phyloP scores from a whole-genome alignment of 2,329 filamentous ascomycete species.

The Ophiocordyceps camponoti-leonardi region DNA sequence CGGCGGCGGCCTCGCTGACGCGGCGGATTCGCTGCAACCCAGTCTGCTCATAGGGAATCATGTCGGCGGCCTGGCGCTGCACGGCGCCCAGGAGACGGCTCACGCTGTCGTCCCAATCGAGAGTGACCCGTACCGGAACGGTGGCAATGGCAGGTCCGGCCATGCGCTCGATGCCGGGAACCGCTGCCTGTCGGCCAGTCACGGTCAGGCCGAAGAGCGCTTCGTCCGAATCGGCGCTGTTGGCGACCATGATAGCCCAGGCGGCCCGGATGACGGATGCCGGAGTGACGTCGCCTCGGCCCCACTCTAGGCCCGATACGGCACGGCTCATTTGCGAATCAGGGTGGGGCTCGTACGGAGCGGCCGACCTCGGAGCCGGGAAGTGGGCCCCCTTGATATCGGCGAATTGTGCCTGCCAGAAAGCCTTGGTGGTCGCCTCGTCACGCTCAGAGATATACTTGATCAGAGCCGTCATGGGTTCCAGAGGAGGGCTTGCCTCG shows the following conservation, averaged over 20 bases:
- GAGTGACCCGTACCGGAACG: slow-evolving; percentile 6
- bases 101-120: slow-evolving; percentile 2
- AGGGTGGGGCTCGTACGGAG: slow-evolving; percentile 1
- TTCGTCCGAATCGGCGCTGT: slow-evolving; percentile 17
- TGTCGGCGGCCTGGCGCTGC: slow-evolving; percentile 9
- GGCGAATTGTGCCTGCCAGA: slow-evolving; percentile 22
- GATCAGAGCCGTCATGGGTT: slow-evolving; percentile 20
- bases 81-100: slow-evolving; percentile 2
- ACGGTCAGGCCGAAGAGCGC: slow-evolving; percentile 11
- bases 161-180: slow-evolving; percentile 10
- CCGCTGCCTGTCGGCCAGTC: slow-evolving; percentile 9
- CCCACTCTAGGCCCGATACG: slow-evolving; percentile 2
- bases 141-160: slow-evolving; percentile 13
- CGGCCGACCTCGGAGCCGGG: slow-evolving; percentile 1
- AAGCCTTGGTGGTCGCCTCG: slow-evolving; percentile 10
- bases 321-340: slow-evolving; percentile 1
- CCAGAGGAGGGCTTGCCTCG: neutral
- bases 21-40: slow-evolving; percentile 13
- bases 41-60: slow-evolving; percentile 11
- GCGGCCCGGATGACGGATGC: slow-evolving; percentile 10
- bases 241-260: slow-evolving; percentile 15
- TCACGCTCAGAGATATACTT: slow-evolving; percentile 19
- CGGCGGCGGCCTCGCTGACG: slow-evolving; percentile 1
- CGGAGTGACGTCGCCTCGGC: slow-evolving; percentile 4
- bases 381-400: slow-evolving; percentile 5